A percentile compares a stretch with the other conserved stretches of the same genome.
phyloP scores from a whole-genome alignment of 257 asterid genomes.

The Avicennia marina region DNA sequence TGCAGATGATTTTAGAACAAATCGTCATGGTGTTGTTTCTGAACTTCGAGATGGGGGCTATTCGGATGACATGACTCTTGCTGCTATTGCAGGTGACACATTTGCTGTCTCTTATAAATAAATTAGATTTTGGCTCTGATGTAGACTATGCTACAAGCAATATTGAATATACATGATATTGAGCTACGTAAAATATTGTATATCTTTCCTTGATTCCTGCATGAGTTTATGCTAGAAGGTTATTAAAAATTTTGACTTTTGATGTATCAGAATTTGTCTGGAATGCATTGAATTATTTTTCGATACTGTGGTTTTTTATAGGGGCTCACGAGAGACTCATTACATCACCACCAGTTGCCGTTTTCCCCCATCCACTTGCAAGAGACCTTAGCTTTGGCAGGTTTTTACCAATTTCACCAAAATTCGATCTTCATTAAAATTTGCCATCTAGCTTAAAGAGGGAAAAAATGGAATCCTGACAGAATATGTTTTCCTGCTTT shows the following conservation, averaged over 20 bases:
- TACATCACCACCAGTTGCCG: conserved; percentile 95
- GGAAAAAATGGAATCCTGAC: background rate
- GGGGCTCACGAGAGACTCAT: conserved; percentile 90
- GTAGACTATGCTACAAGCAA: too few relatives aligned
- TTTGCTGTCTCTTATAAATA: conserved; percentile 14
- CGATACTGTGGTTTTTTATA: conserved; percentile 27
- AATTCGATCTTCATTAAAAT: too few relatives aligned
- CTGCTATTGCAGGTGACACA: conserved; percentile 76
- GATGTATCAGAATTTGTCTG: too few relatives aligned
- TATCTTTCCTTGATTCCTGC: too few relatives aligned
- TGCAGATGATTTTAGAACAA: conserved; percentile 92
- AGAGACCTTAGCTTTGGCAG: conserved; percentile 93
- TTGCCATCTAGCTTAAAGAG: conserved; percentile 12
- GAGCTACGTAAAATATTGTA: too few relatives aligned
- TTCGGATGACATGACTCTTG: conserved; percentile 99
- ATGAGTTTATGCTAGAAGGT: too few relatives aligned
- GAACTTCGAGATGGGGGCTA: conserved; percentile 93
- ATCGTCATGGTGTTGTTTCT: conserved; percentile 74
- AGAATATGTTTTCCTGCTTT: too few relatives aligned
- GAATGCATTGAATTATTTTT: too few relatives aligned
- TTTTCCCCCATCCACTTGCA: conserved; percentile 97
- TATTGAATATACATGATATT: too few relatives aligned
- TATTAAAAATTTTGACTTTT: too few relatives aligned
- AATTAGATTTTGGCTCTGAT: too few relatives aligned
- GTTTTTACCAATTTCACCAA: conserved; percentile 19